phyloP scores from a whole-genome alignment of 768 basidiomycete genomes.

The Solioccasus polychromus region DNA sequence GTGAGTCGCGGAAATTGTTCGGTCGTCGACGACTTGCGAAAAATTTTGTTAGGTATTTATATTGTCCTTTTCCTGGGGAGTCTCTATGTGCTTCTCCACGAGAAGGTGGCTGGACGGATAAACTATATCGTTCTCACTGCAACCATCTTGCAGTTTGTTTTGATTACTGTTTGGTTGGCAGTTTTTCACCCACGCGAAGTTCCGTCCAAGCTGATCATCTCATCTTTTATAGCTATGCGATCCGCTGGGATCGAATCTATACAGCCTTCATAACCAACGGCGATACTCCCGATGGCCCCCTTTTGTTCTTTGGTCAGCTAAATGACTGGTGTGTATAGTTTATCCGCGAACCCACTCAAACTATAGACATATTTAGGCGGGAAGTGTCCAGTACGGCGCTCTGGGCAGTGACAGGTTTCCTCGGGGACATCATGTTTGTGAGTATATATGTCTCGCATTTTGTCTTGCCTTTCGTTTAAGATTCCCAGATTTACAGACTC shows the following conservation, averaged over 20 bases:
- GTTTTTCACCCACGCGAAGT: neutral
- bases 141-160: constrained; percentile 7
- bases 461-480: neutral
- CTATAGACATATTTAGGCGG: neutral
- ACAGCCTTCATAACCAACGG: constrained; percentile 7
- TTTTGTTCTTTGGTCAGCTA: constrained; percentile 1
- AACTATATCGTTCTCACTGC: neutral
- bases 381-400: constrained; percentile 5
- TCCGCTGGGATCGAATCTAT: constrained; percentile 9
- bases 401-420: constrained; percentile 3
- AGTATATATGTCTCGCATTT: neutral
- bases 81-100: constrained; percentile 4
- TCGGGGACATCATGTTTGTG: constrained; percentile 8
- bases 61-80: constrained; percentile 8
- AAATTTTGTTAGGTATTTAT: constrained; percentile 1
- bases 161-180: constrained; percentile 7
- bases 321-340: constrained; percentile 4
- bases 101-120: neutral
- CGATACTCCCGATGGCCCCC: neutral
- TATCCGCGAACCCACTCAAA: neutral
- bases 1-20: neutral
- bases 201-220: neutral
- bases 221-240: neutral
- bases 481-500: constrained; percentile 5
- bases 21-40: neutral